A percentile compares a stretch with the other conserved stretches of the same genome.
Evolutionary conservation across 108 stramenopile species (phyloP).

Genomic region (Pelagomonas calceolata): DNA sequence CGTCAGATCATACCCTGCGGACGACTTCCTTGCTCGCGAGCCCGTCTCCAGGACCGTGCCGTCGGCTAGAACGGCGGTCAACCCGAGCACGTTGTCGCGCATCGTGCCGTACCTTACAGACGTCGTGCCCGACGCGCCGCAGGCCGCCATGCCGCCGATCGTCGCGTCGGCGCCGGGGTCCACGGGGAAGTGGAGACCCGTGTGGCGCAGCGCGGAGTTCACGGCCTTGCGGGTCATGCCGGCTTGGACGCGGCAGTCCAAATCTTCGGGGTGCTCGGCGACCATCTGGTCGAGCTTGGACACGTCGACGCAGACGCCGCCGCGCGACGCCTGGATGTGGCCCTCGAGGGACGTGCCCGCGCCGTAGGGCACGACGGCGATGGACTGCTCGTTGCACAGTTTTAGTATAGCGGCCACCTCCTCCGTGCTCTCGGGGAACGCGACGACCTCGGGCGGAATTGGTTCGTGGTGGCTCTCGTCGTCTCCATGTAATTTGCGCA

Average conservation of each 20-base stretch:
- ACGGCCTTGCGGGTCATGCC: conserved; percentile 47
- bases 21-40: conserved; percentile 54
- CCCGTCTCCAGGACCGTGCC: conserved; percentile 32
- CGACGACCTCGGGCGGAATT: conserved; percentile 58
- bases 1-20: conserved; percentile 80
- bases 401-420: conserved; percentile 56
- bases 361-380: conserved; percentile 83
- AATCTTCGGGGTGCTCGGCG: conserved; percentile 23
- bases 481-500: conserved; percentile 56
- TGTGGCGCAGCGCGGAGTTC: conserved; percentile 49
- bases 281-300: conserved; percentile 27
- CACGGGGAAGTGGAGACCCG: conserved; percentile 73
- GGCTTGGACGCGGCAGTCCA: conserved; percentile 46
- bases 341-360: conserved; percentile 86
- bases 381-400: conserved; percentile 41
- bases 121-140: conserved; percentile 82
- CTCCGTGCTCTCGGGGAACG: conserved; percentile 53
- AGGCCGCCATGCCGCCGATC: conserved; percentile 75
- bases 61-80: conserved; percentile 69
- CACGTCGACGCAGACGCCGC: conserved; percentile 23
- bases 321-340: conserved; percentile 37
- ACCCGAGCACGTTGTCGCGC: conserved; percentile 69
- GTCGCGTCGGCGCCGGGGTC: conserved; percentile 92
- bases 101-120: conserved; percentile 91
- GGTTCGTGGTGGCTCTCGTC: conserved; percentile 61